A percentile compares a stretch with the other conserved stretches of the same genome.
Evolutionary conservation across 495 filamentous ascomycete genomes (phyloP).

Genomic region (Aspergillus homomorphus): DNA sequence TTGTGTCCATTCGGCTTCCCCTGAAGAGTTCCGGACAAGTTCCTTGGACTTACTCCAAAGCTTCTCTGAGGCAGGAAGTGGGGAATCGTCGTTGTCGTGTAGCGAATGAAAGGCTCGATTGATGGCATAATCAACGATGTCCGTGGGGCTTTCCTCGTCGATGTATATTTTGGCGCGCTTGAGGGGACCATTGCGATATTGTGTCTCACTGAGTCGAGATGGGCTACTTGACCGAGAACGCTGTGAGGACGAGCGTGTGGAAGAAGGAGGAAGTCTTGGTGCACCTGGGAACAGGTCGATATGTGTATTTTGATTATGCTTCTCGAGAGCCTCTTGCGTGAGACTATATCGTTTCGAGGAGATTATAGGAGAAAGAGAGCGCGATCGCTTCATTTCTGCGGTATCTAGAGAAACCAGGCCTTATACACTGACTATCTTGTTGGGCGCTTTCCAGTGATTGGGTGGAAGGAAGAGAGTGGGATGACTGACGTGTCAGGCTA

Average conservation of each 20-base stretch:
- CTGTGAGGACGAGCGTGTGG: conserved; percentile 10
- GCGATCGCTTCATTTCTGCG: conserved; percentile 12
- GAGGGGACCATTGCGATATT: conserved; percentile 12
- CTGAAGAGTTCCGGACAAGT: conserved; percentile 8
- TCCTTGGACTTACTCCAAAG: conserved; percentile 14
- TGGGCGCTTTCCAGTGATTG: no score
- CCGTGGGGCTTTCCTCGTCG: conserved; percentile 3
- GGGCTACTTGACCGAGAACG: conserved; percentile 12
- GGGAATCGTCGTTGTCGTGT: background rate
- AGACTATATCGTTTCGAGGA: background rate
- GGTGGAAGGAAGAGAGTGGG: no score
- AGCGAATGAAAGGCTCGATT: background rate
- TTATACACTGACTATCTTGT: no score
- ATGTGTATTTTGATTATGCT: background rate
- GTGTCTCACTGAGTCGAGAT: conserved; percentile 1
- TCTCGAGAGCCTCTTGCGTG: conserved; percentile 6
- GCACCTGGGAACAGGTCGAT: background rate
- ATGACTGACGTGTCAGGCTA: no score
- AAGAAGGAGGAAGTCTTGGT: conserved; percentile 5
- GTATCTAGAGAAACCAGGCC: no score
- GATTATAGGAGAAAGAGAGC: conserved; percentile 4
- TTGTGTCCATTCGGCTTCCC: conserved; percentile 12
- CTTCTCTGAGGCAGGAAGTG: background rate
- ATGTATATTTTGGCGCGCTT: conserved; percentile 12
- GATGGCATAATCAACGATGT: conserved; percentile 2